Percentiles rank a stretch among this genome's conserved stretches.
These are phyloP conservation scores for Suillus americanus DNA, from an alignment of 768 basidiomycete species.

Conservation along the genomic window DNA sequence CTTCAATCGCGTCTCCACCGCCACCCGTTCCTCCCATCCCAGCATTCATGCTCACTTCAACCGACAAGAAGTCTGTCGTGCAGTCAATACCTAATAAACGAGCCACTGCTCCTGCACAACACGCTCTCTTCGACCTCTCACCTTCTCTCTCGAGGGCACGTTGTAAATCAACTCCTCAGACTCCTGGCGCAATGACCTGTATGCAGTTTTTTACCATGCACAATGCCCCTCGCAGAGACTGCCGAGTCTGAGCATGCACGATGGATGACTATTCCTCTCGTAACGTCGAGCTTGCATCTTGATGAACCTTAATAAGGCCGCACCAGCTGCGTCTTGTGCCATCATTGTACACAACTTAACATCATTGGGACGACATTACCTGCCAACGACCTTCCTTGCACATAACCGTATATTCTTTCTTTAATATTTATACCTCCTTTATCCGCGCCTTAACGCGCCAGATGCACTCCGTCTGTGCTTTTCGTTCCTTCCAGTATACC, in stretches of 20 bases:
- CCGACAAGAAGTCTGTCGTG: slow-evolving; percentile 31
- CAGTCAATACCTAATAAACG: slow-evolving; percentile 26
- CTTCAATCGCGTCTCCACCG: slow-evolving; percentile 39
- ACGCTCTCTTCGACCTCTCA: slow-evolving; percentile 25
- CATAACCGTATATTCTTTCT: slow-evolving; percentile 10
- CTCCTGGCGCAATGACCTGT: slow-evolving; percentile 43
- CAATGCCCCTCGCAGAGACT: slow-evolving; percentile 26
- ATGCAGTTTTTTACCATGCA: slow-evolving; percentile 50
- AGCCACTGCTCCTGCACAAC: slow-evolving; percentile 15
- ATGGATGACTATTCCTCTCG: background rate
- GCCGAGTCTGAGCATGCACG: slow-evolving; percentile 12
- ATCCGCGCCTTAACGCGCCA: slow-evolving; percentile 6
- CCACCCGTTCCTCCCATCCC: slow-evolving; percentile 63
- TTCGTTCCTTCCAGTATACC: slow-evolving; percentile 1
- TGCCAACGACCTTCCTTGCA: slow-evolving; percentile 14
- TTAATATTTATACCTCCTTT: slow-evolving; percentile 14
- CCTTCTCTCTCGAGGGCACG: slow-evolving; percentile 4
- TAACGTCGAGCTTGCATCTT: background rate
- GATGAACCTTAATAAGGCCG: background rate
- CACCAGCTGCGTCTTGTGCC: slow-evolving; percentile 12
- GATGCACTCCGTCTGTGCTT: slow-evolving; percentile 4
- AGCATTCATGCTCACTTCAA: slow-evolving; percentile 39
- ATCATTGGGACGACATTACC: slow-evolving; percentile 7
- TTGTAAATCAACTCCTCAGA: slow-evolving; percentile 18
- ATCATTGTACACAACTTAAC: slow-evolving; percentile 14